Percentiles rank a stretch among this genome's conserved stretches.
phyloP scores from a whole-genome alignment of 495 filamentous ascomycete genomes.

The Hamigera avellanea region DNA sequence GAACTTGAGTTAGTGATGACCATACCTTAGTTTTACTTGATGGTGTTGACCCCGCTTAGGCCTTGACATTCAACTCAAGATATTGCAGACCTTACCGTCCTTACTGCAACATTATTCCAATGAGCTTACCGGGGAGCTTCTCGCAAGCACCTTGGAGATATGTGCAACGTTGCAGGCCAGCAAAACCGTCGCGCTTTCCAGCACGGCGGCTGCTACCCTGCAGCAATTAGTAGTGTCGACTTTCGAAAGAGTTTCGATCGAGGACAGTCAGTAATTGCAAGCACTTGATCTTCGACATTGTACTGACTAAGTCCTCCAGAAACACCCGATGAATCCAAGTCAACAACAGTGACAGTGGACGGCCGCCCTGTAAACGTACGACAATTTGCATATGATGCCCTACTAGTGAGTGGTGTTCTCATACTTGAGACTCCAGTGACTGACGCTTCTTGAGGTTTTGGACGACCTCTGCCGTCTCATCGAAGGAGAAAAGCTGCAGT shows the following conservation, averaged over 20 bases:
- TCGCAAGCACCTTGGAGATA: constrained; percentile 73
- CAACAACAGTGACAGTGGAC: constrained; percentile 33
- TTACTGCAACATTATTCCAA: constrained; percentile 82
- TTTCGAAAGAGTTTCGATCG: constrained; percentile 78
- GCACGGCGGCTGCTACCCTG: constrained; percentile 86
- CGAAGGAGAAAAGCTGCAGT: constrained; percentile 70
- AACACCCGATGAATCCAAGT: constrained; percentile 32
- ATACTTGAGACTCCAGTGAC: not conserved
- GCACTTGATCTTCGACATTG: constrained; percentile 8
- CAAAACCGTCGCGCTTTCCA: constrained; percentile 85
- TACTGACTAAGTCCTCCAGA: constrained; percentile 41
- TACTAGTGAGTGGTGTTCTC: constrained; percentile 37
- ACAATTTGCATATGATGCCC: constrained; percentile 75
- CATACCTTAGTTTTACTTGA: not conserved
- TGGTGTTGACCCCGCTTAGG: constrained; percentile 36
- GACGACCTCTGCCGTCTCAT: constrained; percentile 82
- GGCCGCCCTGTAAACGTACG: constrained; percentile 53
- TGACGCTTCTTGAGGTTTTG: constrained; percentile 46
- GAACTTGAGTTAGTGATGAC: constrained; percentile 35
- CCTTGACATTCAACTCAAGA: constrained; percentile 90
- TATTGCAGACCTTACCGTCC: constrained; percentile 85
- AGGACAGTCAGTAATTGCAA: constrained; percentile 45
- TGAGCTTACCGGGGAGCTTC: constrained; percentile 67
- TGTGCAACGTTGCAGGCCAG: constrained; percentile 82
- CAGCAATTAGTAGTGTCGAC: constrained; percentile 87